A percentile compares a stretch with the other conserved stretches of the same genome.
Evolutionary conservation across 495 filamentous ascomycete species (phyloP).

Genomic region (Penicillium herquei): DNA sequence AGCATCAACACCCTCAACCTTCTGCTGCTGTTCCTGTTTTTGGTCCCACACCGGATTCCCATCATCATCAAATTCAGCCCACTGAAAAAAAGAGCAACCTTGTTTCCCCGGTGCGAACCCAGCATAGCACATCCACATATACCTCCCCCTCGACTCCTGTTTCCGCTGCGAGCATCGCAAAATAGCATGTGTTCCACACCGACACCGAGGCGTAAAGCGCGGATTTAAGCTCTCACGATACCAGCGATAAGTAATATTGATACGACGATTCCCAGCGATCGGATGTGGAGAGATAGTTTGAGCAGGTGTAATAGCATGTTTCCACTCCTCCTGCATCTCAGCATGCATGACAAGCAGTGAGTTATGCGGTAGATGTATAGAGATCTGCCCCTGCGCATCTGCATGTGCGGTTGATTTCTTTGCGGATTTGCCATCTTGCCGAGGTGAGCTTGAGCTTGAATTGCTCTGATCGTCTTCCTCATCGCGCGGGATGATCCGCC

Average conservation of each 20-base stretch:
- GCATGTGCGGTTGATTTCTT: constrained; percentile 34
- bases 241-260: constrained; percentile 93
- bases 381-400: constrained; percentile 76
- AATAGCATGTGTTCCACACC: constrained; percentile 68
- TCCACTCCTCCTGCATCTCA: constrained; percentile 65
- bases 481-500: constrained; percentile 63
- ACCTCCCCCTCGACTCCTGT: constrained; percentile 69
- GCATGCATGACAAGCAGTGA: constrained; percentile 92
- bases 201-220: constrained; percentile 53
- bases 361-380: constrained; percentile 92
- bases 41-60: constrained; percentile 68
- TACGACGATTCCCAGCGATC: constrained; percentile 69
- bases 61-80: constrained; percentile 87
- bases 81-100: constrained; percentile 79
- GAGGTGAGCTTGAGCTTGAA: background rate
- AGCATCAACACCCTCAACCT: background rate
- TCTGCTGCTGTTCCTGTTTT: constrained; percentile 10
- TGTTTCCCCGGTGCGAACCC: constrained; percentile 73
- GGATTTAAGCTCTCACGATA: constrained; percentile 78
- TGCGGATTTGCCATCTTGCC: constrained; percentile 3
- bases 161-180: constrained; percentile 77
- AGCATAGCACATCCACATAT: constrained; percentile 94
- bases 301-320: constrained; percentile 67
- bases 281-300: constrained; percentile 78
- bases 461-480: constrained; percentile 28